These are phyloP conservation scores for Pichia deserticola DNA, from an alignment of 805 yeast genomes.

Conservation along the genomic window DNA sequence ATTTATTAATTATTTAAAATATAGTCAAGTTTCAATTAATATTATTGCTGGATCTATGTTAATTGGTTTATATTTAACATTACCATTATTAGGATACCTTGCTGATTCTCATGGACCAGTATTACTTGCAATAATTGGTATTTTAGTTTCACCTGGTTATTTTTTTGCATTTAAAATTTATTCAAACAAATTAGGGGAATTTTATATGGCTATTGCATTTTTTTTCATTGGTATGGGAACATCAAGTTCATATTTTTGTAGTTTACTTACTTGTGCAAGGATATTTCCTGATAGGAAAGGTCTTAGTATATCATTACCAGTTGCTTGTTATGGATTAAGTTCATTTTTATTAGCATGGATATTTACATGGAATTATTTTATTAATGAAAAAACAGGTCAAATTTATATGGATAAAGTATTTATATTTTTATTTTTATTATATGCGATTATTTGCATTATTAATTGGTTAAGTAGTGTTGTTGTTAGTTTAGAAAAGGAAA, in stretches of 20 bases:
- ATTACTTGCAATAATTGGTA: constrained; percentile 52
- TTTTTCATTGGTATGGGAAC: constrained; percentile 64
- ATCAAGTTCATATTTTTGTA: constrained; percentile 62
- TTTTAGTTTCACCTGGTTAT: constrained; percentile 65
- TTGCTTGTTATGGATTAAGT: constrained; percentile 79
- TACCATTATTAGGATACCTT: constrained; percentile 74
- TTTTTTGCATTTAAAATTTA: constrained; percentile 36
- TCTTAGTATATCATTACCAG: constrained; percentile 80
- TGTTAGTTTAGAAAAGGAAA: constrained; percentile 50
- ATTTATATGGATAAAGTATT: constrained; percentile 49
- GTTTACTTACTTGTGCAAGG: constrained; percentile 74
- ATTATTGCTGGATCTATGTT: constrained; percentile 66
- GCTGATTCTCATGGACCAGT: constrained; percentile 87
- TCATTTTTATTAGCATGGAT: constrained; percentile 65
- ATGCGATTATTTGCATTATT: constrained; percentile 47
- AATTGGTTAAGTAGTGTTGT: constrained; percentile 61
- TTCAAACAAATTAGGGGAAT: constrained; percentile 22
- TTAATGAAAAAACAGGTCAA: constrained; percentile 12
- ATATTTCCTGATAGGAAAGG: constrained; percentile 73
- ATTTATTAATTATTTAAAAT: constrained; percentile 50
- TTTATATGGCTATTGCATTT: constrained; percentile 42
- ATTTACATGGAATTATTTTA: constrained; percentile 38
- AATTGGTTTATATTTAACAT: constrained; percentile 75
- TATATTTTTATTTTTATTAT: constrained; percentile 42
- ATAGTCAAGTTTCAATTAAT: constrained; percentile 60